Percentiles rank a stretch among this genome's conserved stretches.
phyloP scores from a whole-genome alignment of 305 asterid genomes.

The Fraxinus angustifolia region DNA sequence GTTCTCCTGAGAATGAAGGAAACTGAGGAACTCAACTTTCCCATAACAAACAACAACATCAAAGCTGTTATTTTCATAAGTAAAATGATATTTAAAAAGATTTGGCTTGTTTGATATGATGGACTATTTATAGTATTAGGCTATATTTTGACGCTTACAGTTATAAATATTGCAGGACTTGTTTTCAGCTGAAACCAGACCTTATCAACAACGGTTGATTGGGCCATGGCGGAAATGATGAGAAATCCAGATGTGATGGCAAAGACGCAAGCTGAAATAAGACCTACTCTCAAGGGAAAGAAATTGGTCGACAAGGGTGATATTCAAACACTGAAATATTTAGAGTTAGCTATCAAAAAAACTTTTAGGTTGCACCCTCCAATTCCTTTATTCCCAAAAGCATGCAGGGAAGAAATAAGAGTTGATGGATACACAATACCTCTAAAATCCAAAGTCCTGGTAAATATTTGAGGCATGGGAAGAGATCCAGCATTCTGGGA shows the following conservation, averaged over 20 bases:
- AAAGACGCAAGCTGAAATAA: constrained; percentile 19
- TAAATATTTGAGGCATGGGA: constrained; percentile 29
- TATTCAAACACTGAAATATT: constrained; percentile 11
- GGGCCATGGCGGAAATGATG: constrained; percentile 34
- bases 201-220: constrained; percentile 5
- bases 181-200: constrained; percentile 30
- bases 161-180: constrained; percentile 15
- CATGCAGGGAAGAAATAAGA: constrained; percentile 23
- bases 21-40: not conserved
- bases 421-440: constrained; percentile 25
- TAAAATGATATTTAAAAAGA: not conserved
- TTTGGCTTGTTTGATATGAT: not conserved
- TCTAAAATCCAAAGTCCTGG: constrained; percentile 20
- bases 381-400: constrained; percentile 24
- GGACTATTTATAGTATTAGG: not conserved
- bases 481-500: constrained; percentile 22
- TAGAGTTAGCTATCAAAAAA: constrained; percentile 15
- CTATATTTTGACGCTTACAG: not conserved
- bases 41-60: not conserved
- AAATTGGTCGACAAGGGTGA: constrained; percentile 15
- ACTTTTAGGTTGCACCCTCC: constrained; percentile 31
- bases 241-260: constrained; percentile 23
- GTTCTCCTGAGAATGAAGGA: constrained; percentile 24
- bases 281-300: constrained; percentile 15
- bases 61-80: not conserved